Evolutionary conservation across 2,329 filamentous ascomycete species (phyloP).

Genomic region (Aspergillus sp.): DNA sequence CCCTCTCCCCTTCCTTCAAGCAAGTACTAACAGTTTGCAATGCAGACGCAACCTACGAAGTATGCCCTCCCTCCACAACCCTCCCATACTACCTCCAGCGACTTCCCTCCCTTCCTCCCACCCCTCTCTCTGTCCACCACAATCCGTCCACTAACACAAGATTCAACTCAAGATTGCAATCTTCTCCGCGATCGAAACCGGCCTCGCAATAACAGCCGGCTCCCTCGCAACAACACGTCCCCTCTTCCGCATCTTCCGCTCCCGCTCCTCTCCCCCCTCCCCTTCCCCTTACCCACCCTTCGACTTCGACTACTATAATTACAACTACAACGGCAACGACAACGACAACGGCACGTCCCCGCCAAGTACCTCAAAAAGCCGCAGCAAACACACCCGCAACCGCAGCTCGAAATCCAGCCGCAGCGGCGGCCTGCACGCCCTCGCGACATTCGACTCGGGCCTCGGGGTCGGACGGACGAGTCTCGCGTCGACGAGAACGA

Average conservation of each 20-base stretch:
- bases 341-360: background rate
- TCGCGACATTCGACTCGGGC: background rate
- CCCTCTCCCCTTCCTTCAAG: background rate
- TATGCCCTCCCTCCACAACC: background rate
- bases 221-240: conserved; percentile 28
- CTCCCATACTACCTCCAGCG: background rate
- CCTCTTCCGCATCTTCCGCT: conserved; percentile 16
- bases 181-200: conserved; percentile 30
- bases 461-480: background rate
- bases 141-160: background rate
- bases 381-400: background rate
- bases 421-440: background rate
- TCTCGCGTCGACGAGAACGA: background rate
- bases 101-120: background rate
- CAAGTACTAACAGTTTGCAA: background rate
- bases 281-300: background rate
- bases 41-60: conserved; percentile 2
- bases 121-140: background rate
- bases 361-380: background rate
- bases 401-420: background rate
- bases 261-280: background rate
- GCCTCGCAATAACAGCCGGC: conserved; percentile 28
- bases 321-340: too few species aligned
- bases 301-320: background rate
- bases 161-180: conserved; percentile 21